phyloP scores from a whole-genome alignment of 1,284 basidiomycete genomes.

The Ustilago sp. region DNA sequence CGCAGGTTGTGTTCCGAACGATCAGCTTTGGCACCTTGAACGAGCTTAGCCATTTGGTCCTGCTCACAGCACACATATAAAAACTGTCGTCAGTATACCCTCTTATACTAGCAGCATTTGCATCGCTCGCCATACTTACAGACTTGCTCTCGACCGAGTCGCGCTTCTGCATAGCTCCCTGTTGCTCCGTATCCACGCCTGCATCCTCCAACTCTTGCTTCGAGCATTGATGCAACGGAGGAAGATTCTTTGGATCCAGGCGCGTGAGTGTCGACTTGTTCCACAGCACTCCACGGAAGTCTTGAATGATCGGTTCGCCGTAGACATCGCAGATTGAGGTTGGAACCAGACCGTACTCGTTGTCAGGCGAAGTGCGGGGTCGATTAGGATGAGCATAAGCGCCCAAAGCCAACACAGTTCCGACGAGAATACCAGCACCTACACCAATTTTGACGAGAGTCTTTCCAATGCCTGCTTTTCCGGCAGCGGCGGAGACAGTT shows the following conservation, averaged over 20 bases:
- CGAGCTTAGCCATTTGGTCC: neutral
- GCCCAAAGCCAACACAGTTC: neutral
- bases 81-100: neutral
- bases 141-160: neutral
- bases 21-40: conserved; percentile 3
- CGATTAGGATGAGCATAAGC: conserved; percentile 25
- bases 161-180: conserved; percentile 21
- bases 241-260: conserved; percentile 20
- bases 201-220: conserved; percentile 7
- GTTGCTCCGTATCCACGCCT: neutral
- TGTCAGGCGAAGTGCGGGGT: conserved; percentile 26
- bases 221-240: conserved; percentile 15
- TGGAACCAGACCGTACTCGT: conserved; percentile 23
- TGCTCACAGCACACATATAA: neutral
- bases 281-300: conserved; percentile 33
- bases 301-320: conserved; percentile 18
- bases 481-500: neutral
- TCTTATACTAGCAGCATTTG: neutral
- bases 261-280: conserved; percentile 36
- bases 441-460: conserved; percentile 5
- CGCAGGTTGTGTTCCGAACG: neutral
- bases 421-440: neutral
- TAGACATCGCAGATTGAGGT: conserved; percentile 25
- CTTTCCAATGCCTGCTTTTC: conserved; percentile 1
- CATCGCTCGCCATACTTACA: neutral